Conservation (phyloP, 2,329 filamentous ascomycete genomes). For the Colletotrichum theobromicola region DNA sequence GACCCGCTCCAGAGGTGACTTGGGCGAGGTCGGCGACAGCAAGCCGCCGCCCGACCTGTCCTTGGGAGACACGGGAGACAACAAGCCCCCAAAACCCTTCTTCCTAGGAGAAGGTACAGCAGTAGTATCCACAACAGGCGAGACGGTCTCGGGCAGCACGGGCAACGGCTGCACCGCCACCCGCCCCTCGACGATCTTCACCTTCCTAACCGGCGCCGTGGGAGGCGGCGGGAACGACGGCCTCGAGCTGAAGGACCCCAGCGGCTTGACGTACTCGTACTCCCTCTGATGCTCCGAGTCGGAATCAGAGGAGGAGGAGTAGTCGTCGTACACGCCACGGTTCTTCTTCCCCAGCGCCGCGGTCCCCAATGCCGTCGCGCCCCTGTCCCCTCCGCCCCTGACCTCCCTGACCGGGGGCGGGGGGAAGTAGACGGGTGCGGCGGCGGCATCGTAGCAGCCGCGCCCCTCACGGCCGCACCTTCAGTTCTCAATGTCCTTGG, state of each 20-base stretch:
- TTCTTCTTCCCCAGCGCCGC: constrained; percentile 40
- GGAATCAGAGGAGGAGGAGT: constrained; percentile 34
- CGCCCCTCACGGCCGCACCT: constrained; percentile 49
- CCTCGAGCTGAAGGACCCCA: constrained; percentile 19
- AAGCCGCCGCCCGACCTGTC: not conserved
- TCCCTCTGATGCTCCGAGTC: not conserved
- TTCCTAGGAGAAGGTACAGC: not conserved
- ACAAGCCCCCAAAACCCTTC: not conserved
- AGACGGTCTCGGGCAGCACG: constrained; percentile 7
- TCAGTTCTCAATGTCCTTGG: constrained; percentile 57
- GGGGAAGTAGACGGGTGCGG: not conserved
- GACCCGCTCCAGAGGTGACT: not conserved
- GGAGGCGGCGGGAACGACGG: constrained; percentile 38
- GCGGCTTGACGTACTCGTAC: constrained; percentile 19
- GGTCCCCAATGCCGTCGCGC: constrained; percentile 37
- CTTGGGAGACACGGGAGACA: constrained; percentile 29
- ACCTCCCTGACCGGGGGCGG: not conserved
- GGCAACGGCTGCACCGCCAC: constrained; percentile 22
- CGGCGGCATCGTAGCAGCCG: constrained; percentile 24
- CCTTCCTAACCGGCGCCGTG: constrained; percentile 32
- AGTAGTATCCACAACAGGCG: constrained; percentile 21
- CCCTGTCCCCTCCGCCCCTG: constrained; percentile 7
- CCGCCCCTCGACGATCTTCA: not conserved
- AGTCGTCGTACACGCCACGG: constrained; percentile 28
- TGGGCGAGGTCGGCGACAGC: not conserved